Evolutionary conservation across 306 rosid species (phyloP).

Genomic region (Vigna angularis): DNA sequence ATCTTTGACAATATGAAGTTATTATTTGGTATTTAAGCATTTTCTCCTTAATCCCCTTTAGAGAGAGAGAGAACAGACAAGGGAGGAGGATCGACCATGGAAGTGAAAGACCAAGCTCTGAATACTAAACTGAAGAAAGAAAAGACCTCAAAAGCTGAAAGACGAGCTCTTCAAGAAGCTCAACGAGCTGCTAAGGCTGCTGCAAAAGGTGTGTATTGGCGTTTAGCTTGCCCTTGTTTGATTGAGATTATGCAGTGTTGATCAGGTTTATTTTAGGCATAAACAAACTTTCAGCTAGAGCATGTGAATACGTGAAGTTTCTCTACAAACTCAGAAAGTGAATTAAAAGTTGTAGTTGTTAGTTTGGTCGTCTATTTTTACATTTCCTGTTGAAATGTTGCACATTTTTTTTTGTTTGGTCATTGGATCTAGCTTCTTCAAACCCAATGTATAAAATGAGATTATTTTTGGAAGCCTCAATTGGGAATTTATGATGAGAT

Average conservation of each 20-base stretch:
- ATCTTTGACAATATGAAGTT: not conserved
- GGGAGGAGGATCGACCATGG: conserved; percentile 46
- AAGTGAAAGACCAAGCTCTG: conserved; percentile 48
- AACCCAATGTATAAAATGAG: not conserved
- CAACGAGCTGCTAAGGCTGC: conserved; percentile 71
- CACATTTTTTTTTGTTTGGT: not conserved
- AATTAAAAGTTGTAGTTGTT: not conserved
- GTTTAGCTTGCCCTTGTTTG: conserved; percentile 23
- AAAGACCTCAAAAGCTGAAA: conserved; percentile 63
- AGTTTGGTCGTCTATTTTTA: not conserved
- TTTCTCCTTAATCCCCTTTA: conserved; percentile 22
- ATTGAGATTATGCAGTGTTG: conserved; percentile 17
- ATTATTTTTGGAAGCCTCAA: not conserved
- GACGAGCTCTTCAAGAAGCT: conserved; percentile 72
- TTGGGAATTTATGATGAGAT: conserved; percentile 15
- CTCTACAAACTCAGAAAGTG: conserved; percentile 21
- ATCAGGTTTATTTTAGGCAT: conserved; percentile 4
- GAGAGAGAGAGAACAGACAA: conserved; percentile 52
- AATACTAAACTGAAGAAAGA: conserved; percentile 53
- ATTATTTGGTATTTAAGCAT: no score
- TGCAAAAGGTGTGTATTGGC: conserved; percentile 53
- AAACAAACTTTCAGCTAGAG: not conserved
- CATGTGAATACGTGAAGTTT: conserved; percentile 7
- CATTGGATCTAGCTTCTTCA: conserved; percentile 29
- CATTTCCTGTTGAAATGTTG: conserved; percentile 10